Evolutionary conservation across 768 basidiomycete genomes (phyloP).

Genomic region (Mycena sanguinolenta): DNA sequence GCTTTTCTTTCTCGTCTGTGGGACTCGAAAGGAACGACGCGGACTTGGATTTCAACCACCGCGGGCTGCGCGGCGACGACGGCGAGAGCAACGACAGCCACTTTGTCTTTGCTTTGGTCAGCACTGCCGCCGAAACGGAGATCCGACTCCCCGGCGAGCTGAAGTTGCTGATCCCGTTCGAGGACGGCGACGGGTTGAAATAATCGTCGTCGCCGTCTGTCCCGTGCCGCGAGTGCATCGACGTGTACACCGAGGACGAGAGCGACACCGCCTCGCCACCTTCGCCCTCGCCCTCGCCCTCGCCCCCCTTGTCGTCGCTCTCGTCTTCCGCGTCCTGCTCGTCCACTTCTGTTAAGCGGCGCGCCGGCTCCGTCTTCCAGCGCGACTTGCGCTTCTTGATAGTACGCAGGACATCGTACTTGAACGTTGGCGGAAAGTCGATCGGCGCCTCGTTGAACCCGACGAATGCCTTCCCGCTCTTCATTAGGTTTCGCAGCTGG

Average conservation of each 20-base stretch:
- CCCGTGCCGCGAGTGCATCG: slow-evolving; percentile 53
- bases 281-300: slow-evolving; percentile 45
- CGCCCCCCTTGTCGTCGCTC: slow-evolving; percentile 61
- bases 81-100: slow-evolving; percentile 64
- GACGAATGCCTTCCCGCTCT: slow-evolving; percentile 71
- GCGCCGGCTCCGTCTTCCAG: slow-evolving; percentile 50
- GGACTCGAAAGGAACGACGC: slow-evolving; percentile 14
- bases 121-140: slow-evolving; percentile 57
- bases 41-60: slow-evolving; percentile 47
- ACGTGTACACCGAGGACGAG: slow-evolving; percentile 66
- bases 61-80: slow-evolving; percentile 47
- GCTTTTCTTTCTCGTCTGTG: slow-evolving; percentile 12
- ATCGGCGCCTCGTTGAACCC: slow-evolving; percentile 88
- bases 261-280: slow-evolving; percentile 62
- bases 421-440: slow-evolving; percentile 93
- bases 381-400: slow-evolving; percentile 62
- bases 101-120: slow-evolving; percentile 69
- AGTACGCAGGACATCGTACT: slow-evolving; percentile 83
- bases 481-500: slow-evolving; percentile 86
- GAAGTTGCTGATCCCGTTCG: slow-evolving; percentile 40
- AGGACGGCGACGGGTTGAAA: slow-evolving; percentile 48
- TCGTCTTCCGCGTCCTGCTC: slow-evolving; percentile 53
- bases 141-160: slow-evolving; percentile 51
- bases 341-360: slow-evolving; percentile 52
- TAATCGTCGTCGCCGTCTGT: slow-evolving; percentile 58